Evolutionary conservation across 306 rosid species (phyloP), one percentile per base, ranked within the genome.

Genomic region (Parietaria judaica): DNA sequence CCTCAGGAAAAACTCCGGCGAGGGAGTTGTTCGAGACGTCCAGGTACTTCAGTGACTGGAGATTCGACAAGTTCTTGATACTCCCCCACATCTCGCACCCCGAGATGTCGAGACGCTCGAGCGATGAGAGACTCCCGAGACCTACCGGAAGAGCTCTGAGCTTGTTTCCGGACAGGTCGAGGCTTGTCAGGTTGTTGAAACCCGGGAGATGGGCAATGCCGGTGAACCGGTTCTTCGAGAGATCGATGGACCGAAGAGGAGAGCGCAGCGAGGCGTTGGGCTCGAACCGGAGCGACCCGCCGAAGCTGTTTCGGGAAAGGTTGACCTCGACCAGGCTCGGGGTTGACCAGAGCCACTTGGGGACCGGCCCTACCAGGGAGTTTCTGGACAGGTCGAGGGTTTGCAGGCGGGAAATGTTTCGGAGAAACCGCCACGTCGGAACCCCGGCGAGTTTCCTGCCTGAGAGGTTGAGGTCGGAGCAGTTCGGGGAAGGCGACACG

Each of bases 181-280:
- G 79, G 58, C 58, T 53, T 67, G 36, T 70, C 1, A 92, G 81
- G 14, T 70, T 68, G 0, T 78, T 64, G 46, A 88, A 86, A 6
- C 63, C 82, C 44, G 96, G 75, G 14, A 92, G 84, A 0, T 53
- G 83, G 54, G 62, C 73, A 39, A 64, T 52, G 69, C 85, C 86
- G 47, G 94, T 88, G 84, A 86, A 82, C 76, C 97, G 68, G 70
- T 92, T 92, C 56, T 49, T 48, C 0, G 99, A 88, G 43, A 92
- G 90, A 65, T 88, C 86, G 66, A 92, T 88, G 5, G 11, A 63
- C 66, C 79, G 84, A 11, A 92, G 39, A 36, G 80, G 74, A 0
- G 96, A 88, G 45, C 66, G 8, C 9, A 74, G 67, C 9, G 76
- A 69, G 11, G 58, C 66, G 1, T 67, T 69, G 53, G 64, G 74